A percentile compares a stretch with the other conserved stretches of the same genome.
These are phyloP conservation scores for Zopfia rhizophila DNA, from an alignment of 2,329 filamentous ascomycete genomes.

Conservation along the genomic window DNA sequence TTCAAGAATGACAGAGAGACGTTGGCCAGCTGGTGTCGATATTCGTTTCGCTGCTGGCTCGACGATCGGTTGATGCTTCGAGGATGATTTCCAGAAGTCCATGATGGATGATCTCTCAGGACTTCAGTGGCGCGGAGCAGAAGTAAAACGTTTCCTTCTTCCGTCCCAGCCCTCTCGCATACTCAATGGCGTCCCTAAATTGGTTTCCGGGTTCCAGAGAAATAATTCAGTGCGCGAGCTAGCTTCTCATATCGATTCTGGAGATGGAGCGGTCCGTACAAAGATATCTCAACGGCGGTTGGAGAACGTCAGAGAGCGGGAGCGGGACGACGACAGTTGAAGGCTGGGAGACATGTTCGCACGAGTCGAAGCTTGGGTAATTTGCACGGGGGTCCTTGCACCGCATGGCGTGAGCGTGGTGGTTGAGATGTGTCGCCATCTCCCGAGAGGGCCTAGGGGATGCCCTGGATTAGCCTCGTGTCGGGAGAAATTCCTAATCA, in stretches of 20 bases:
- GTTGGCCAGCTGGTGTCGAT: slow-evolving; percentile 54
- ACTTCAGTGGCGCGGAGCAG: not conserved
- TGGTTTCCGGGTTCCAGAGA: too few relatives aligned
- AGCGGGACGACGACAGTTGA: too few relatives aligned
- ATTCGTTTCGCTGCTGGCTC: slow-evolving; percentile 53
- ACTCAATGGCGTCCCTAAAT: slow-evolving; percentile 1
- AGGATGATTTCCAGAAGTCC: slow-evolving; percentile 36
- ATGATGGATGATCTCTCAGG: slow-evolving; percentile 22
- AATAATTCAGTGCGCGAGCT: too few relatives aligned
- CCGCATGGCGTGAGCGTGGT: slow-evolving; percentile 3
- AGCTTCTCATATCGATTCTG: too few relatives aligned
- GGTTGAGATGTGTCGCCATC: slow-evolving; percentile 21
- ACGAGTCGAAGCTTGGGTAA: slow-evolving; percentile 2
- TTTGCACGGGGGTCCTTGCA: slow-evolving; percentile 14
- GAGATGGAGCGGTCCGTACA: slow-evolving; percentile 1
- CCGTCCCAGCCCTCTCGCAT: slow-evolving; percentile 3
- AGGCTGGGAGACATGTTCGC: too few relatives aligned
- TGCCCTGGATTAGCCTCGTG: slow-evolving; percentile 2
- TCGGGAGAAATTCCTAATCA: slow-evolving; percentile 4
- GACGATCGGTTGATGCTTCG: slow-evolving; percentile 35
- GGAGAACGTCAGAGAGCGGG: too few relatives aligned
- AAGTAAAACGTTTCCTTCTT: not conserved
- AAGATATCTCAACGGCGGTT: too few relatives aligned
- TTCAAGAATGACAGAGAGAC: slow-evolving; percentile 55
- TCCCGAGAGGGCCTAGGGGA: slow-evolving; percentile 16